These are phyloP conservation scores for Colletotrichum gigasporum DNA, from an alignment of 2,329 filamentous ascomycete species.

Conservation along the genomic window DNA sequence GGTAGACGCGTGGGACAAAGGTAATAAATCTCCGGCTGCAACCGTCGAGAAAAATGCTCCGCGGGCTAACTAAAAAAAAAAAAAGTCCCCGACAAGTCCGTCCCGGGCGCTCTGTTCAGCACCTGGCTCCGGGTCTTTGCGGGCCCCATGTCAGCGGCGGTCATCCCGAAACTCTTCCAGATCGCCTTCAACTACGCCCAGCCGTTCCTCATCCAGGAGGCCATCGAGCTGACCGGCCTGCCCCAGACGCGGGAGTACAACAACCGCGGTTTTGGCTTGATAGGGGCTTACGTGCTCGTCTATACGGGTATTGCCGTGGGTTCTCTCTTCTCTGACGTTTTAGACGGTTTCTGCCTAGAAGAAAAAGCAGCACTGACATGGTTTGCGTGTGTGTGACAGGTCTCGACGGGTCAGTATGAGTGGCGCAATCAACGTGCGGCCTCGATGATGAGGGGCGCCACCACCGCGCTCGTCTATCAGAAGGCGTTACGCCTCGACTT, in stretches of 20 bases:
- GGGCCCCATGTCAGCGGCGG: constrained; percentile 9
- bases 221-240: constrained; percentile 32
- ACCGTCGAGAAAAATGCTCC: constrained; percentile 1
- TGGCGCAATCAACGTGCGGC: constrained; percentile 36
- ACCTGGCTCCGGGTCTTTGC: constrained; percentile 28
- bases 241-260: constrained; percentile 33
- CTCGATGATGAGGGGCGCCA: constrained; percentile 38
- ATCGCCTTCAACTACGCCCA: constrained; percentile 39
- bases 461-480: constrained; percentile 38
- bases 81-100: constrained; percentile 33
- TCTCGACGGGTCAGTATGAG: constrained; percentile 36
- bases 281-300: constrained; percentile 39
- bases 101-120: constrained; percentile 28
- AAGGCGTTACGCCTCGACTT: constrained; percentile 36
- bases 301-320: constrained; percentile 38
- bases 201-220: constrained; percentile 37
- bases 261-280: constrained; percentile 38
- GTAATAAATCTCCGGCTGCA: constrained; percentile 7
- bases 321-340: background rate
- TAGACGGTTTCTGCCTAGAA: background rate
- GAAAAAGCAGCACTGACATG: background rate
- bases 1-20: constrained; percentile 34
- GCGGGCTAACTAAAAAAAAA: constrained; percentile 10
- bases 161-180: constrained; percentile 33
- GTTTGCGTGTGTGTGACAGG: constrained; percentile 21